Evolutionary conservation across 129 eudicot species (phyloP).

Genomic region (Helianthus annuus): DNA sequence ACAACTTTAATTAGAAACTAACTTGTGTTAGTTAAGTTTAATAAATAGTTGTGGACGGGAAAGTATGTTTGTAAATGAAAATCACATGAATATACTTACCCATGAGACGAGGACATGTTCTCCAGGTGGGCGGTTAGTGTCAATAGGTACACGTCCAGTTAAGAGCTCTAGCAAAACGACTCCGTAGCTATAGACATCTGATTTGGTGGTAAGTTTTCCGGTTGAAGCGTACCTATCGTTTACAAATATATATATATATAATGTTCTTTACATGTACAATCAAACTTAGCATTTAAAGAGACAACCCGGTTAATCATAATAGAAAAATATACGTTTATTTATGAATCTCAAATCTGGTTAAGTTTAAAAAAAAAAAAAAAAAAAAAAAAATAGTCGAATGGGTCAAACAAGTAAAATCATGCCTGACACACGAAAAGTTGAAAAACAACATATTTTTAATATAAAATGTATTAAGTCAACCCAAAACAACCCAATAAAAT

Average conservation of each 20-base stretch:
- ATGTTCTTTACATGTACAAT: no score
- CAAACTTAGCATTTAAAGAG: no score
- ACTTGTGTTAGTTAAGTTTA: neutral
- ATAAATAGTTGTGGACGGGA: neutral
- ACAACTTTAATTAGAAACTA: neutral
- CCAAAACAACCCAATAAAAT: no score
- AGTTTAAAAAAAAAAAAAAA: no score
- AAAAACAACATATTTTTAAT: neutral
- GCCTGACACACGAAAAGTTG: neutral
- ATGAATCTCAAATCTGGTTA: no score
- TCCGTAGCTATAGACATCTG: conserved; percentile 89
- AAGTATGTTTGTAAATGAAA: neutral
- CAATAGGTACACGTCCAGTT: conserved; percentile 89
- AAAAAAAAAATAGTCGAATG: no score
- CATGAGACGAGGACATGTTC: conserved; percentile 92
- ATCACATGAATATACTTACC: conserved; percentile 48
- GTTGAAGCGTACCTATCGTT: conserved; percentile 77
- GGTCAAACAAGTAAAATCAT: no score
- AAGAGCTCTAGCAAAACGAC: conserved; percentile 87
- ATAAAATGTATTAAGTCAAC: neutral
- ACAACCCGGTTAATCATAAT: no score
- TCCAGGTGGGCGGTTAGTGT: conserved; percentile 78
- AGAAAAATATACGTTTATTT: no score
- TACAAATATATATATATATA: neutral
- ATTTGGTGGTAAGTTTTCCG: conserved; percentile 91